Percentiles rank a stretch among this genome's conserved stretches.
These are phyloP conservation scores for Wickerhamomyces chambardii DNA, from an alignment of 805 yeast genomes.

Conservation along the genomic window DNA sequence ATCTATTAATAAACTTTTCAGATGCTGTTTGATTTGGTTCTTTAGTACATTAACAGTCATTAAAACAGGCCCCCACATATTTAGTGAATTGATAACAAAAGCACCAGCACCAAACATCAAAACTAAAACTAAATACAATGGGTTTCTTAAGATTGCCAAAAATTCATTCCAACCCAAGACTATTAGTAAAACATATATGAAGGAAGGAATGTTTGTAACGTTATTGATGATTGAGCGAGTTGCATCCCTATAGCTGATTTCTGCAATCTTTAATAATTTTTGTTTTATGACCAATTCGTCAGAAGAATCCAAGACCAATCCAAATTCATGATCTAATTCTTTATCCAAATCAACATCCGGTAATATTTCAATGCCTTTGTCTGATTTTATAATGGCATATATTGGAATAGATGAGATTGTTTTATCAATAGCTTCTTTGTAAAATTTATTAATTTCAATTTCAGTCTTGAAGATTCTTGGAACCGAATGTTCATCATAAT, in stretches of 20 bases:
- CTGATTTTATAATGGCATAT: slow-evolving; percentile 43
- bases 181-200: slow-evolving; percentile 62
- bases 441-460: slow-evolving; percentile 62
- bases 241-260: slow-evolving; percentile 77
- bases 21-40: slow-evolving; percentile 44
- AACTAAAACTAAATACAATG: slow-evolving; percentile 62
- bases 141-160: slow-evolving; percentile 79
- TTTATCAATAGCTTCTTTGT: slow-evolving; percentile 45
- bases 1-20: slow-evolving; percentile 42
- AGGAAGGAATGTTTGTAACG: slow-evolving; percentile 74
- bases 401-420: slow-evolving; percentile 54
- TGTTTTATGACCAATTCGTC: slow-evolving; percentile 49
- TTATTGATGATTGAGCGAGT: slow-evolving; percentile 78
- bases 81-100: slow-evolving; percentile 61
- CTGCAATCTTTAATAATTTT: slow-evolving; percentile 67
- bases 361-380: slow-evolving; percentile 44
- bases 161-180: slow-evolving; percentile 95
- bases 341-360: slow-evolving; percentile 45
- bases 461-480: slow-evolving; percentile 78
- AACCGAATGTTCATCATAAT: slow-evolving; percentile 74
- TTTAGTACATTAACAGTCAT: slow-evolving; percentile 46
- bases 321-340: slow-evolving; percentile 34
- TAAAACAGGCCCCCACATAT: slow-evolving; percentile 69
- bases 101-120: slow-evolving; percentile 49
- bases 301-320: slow-evolving; percentile 44